Base-by-base conservation (phyloP, 352 stramenopile species). In the Blastocystis sp. region DNA sequence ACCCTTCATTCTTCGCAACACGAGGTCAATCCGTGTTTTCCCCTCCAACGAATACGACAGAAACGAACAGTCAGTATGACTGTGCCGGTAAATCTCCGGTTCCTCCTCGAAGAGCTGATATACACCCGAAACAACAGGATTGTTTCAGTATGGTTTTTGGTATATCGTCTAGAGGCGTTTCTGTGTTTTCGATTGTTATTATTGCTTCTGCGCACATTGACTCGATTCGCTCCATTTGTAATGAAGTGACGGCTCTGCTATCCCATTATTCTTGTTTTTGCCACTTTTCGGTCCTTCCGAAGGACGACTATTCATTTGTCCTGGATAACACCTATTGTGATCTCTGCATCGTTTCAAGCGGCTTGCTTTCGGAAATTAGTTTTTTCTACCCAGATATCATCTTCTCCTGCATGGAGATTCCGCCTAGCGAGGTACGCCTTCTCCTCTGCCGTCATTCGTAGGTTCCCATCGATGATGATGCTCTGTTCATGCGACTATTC, bases 311-410 rank as follows among this genome's bases (percentile, higher is more conserved):
- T 55, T 70, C 60, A 29, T 85, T 62, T 69, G 55, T 69, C n/a
- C n/a, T 85, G 26, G 51, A 62, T 26, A 85, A 85, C 61, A 69
- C 55, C 21, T 69, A 85, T 37, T 85, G 74, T 85, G 74, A 85
- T 45, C 26, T 85, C 12, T 85, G 74, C 50, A 85, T 85, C 31
- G 74, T 69, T 29, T 66, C 35, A 12, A 85, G 29, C 31, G 29
- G 66, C 31, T 29, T 67, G 29, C 74, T 85, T 26, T 50, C 35
- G 13, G 33, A 45, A 3, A 29, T 85, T n/a, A 85, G 74, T 39
- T 29, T 55, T 33, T 67, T 59, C 19, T 85, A 67, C 70, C 74
- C 74, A 21, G 45, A 59, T 67, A 16, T 85, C 16, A 21, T 31
- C 45, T 85, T 51, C 45, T 66, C 74, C 21, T 24, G 26, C 6